A percentile compares a stretch with the other conserved stretches of the same genome.
phyloP scores from a whole-genome alignment of 2,329 filamentous ascomycete species.

The Scedosporium aurantiacum region DNA sequence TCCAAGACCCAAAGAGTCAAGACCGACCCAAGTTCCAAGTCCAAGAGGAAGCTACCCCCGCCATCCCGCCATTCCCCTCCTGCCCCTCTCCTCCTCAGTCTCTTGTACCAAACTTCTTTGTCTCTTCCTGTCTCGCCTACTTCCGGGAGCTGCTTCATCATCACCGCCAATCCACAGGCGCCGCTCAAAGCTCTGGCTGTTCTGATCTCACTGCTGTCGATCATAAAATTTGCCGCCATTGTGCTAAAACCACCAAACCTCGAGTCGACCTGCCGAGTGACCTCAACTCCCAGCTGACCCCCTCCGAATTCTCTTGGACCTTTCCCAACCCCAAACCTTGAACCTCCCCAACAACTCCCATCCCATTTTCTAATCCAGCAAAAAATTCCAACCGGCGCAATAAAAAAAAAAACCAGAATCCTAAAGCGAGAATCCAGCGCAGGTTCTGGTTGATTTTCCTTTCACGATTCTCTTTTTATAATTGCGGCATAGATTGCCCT shows the following conservation, averaged over 20 bases:
- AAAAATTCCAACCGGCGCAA: not conserved
- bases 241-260: not conserved
- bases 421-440: not conserved
- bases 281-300: not conserved
- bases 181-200: not conserved
- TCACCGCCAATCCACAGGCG: not conserved
- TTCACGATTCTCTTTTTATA: too few species aligned
- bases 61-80: not conserved
- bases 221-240: slow-evolving; percentile 1
- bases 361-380: not conserved
- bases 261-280: not conserved
- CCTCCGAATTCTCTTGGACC: not conserved
- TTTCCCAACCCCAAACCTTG: not conserved
- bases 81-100: not conserved
- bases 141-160: slow-evolving; percentile 1
- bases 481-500: not conserved
- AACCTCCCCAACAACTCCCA: not conserved
- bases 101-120: not conserved
- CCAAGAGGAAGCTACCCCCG: not conserved
- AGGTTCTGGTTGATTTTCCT: not conserved
- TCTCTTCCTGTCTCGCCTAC: not conserved
- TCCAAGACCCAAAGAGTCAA: not conserved
- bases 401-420: not conserved
- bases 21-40: not conserved
- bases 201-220: not conserved